Percentiles rank a stretch among this genome's conserved stretches.
These are phyloP conservation scores for Clavispora santaluciae DNA, from an alignment of 805 yeast species.

Conservation along the genomic window DNA sequence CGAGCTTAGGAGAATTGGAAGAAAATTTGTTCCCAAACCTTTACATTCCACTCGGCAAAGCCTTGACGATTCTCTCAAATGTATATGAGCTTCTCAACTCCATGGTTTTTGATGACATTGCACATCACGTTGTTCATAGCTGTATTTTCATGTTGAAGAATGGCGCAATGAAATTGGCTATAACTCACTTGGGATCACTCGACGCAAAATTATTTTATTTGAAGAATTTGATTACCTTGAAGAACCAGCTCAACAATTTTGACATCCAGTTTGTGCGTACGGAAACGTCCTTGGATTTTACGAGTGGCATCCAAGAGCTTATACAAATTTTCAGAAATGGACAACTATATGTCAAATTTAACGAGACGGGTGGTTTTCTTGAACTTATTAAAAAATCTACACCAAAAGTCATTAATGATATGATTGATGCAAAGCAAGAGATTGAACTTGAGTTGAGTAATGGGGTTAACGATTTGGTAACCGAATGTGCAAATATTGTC, in stretches of 20 bases:
- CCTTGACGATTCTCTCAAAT: constrained; percentile 65
- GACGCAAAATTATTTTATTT: constrained; percentile 67
- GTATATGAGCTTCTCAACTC: constrained; percentile 78
- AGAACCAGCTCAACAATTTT: constrained; percentile 63
- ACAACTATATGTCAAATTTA: constrained; percentile 40
- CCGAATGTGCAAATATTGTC: constrained; percentile 41
- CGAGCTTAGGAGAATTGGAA: constrained; percentile 25
- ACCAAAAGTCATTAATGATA: constrained; percentile 75
- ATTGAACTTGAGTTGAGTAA: constrained; percentile 68
- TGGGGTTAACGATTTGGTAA: constrained; percentile 64
- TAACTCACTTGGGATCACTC: constrained; percentile 41
- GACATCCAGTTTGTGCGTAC: constrained; percentile 73
- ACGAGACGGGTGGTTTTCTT: constrained; percentile 33
- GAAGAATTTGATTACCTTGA: constrained; percentile 65
- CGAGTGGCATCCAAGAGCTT: constrained; percentile 55
- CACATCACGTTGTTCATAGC: constrained; percentile 79
- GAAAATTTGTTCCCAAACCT: constrained; percentile 41
- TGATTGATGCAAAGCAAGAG: constrained; percentile 73
- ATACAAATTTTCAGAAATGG: constrained; percentile 35
- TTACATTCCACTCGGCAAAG: constrained; percentile 69
- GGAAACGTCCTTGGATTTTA: constrained; percentile 75
- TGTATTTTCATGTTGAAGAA: constrained; percentile 59
- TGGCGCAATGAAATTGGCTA: constrained; percentile 45
- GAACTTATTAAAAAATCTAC: constrained; percentile 61
- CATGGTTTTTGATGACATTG: constrained; percentile 79